phyloP scores from a whole-genome alignment of 1,284 basidiomycete genomes.

The Ustilago bromivora region DNA sequence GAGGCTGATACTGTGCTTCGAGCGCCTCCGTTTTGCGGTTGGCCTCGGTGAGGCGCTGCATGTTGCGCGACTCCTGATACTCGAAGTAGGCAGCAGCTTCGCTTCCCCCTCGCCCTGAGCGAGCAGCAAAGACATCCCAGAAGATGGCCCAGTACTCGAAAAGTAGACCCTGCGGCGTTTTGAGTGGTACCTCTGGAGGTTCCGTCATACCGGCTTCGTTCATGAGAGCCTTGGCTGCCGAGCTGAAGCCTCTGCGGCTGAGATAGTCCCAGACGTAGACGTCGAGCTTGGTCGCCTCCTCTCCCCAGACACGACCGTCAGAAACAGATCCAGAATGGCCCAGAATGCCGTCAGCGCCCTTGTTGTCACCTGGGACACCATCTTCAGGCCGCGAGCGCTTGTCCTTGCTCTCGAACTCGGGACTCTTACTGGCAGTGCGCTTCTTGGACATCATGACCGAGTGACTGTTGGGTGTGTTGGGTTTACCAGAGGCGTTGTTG shows the following conservation, averaged over 20 bases:
- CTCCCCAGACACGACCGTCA: conserved; percentile 55
- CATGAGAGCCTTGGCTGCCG: conserved; percentile 61
- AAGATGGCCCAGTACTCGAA: conserved; percentile 70
- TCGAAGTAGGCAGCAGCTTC: conserved; percentile 62
- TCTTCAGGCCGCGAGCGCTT: conserved; percentile 55
- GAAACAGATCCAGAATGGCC: conserved; percentile 31
- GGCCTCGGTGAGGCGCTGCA: conserved; percentile 51
- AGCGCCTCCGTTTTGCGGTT: conserved; percentile 48
- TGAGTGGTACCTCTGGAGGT: conserved; percentile 64
- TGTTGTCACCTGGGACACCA: conserved; percentile 20
- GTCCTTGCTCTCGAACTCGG: conserved; percentile 54
- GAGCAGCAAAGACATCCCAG: conserved; percentile 68
- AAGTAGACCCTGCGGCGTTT: conserved; percentile 64
- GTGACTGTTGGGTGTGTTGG: conserved; percentile 39
- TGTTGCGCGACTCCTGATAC: conserved; percentile 59
- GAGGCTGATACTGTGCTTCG: conserved; percentile 45
- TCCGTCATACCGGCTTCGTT: conserved; percentile 64
- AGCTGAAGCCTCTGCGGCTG: conserved; percentile 58
- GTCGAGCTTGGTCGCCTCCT: conserved; percentile 66
- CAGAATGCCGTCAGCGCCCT: conserved; percentile 23
- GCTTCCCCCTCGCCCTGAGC: conserved; percentile 56
- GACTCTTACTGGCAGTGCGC: conserved; percentile 56
- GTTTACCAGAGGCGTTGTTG: conserved; percentile 34
- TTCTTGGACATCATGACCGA: conserved; percentile 51
- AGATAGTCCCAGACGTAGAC: conserved; percentile 70